Percentiles rank a stretch among this genome's conserved stretches.
phyloP scores from a whole-genome alignment of 768 basidiomycete species.

The Podaxis sp. region DNA sequence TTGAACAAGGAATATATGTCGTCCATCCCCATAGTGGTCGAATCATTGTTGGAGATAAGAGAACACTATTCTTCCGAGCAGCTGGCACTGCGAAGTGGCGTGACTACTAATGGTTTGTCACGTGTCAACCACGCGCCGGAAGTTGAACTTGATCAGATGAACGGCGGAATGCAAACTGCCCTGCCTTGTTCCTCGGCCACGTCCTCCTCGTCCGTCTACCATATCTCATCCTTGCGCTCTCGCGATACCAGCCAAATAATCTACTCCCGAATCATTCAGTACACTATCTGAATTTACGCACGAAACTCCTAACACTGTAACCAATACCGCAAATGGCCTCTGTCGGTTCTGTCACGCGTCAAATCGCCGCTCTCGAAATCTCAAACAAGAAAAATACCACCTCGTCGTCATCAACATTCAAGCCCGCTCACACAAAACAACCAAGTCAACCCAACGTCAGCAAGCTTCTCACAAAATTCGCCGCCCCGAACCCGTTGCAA shows the following conservation, averaged over 20 bases:
- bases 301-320: background rate
- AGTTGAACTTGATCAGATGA: slow-evolving; percentile 11
- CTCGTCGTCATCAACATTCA: slow-evolving; percentile 28
- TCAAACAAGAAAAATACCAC: slow-evolving; percentile 46
- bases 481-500: slow-evolving; percentile 57
- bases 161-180: background rate
- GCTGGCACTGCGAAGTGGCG: background rate
- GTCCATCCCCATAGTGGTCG: no score
- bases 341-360: slow-evolving; percentile 63
- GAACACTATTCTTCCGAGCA: background rate
- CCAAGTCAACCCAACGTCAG: slow-evolving; percentile 60
- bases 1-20: no score
- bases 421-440: slow-evolving; percentile 48
- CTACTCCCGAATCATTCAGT: background rate
- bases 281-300: background rate
- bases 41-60: background rate
- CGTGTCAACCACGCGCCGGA: slow-evolving; percentile 5
- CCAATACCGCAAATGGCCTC: slow-evolving; percentile 31
- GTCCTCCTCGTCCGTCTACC: background rate
- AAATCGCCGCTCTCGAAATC: slow-evolving; percentile 71
- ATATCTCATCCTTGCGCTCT: background rate
- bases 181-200: background rate
- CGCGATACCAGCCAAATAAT: background rate
- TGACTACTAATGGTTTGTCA: background rate
- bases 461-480: slow-evolving; percentile 75